Evolutionary conservation across 83 land plant species (phyloP).

Genomic region (Isoetes engelmannii): DNA sequence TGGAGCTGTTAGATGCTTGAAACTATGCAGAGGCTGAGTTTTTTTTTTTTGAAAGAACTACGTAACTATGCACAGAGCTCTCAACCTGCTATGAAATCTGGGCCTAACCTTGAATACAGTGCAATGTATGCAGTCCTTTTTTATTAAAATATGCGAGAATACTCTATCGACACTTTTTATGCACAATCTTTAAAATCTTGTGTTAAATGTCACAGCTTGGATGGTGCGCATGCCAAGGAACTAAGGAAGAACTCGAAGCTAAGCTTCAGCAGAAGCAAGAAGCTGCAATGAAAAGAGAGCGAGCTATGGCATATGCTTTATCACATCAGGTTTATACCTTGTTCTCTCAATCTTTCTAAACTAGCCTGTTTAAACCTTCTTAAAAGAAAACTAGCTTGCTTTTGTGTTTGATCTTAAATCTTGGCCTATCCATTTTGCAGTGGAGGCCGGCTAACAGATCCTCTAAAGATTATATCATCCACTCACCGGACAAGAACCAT

Average conservation of each 20-base stretch:
- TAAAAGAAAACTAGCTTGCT: not conserved
- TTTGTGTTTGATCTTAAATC: not conserved
- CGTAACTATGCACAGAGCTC: no score
- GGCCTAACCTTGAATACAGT: no score
- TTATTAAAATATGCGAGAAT: no score
- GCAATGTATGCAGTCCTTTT: no score
- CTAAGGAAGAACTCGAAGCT: conserved; percentile 44
- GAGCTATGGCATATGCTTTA: conserved; percentile 50
- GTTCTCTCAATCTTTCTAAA: not conserved
- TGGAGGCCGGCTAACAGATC: conserved; percentile 29
- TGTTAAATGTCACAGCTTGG: conserved; percentile 38
- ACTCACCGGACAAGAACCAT: conserved; percentile 44
- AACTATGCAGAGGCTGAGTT: no score
- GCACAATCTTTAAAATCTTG: not conserved
- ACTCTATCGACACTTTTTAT: no score
- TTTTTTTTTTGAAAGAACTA: no score
- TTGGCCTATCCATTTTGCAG: conserved; percentile 21
- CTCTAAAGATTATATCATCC: not conserved
- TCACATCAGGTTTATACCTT: conserved; percentile 45
- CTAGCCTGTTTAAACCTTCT: not conserved
- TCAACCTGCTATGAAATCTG: no score
- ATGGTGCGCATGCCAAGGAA: conserved; percentile 62
- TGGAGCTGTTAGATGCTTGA: no score
- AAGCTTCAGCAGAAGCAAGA: conserved; percentile 55
- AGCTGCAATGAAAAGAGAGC: conserved; percentile 61